phyloP scores from a whole-genome alignment of 2,329 filamentous ascomycete genomes.

The Sporothrix pseudoabietina region DNA sequence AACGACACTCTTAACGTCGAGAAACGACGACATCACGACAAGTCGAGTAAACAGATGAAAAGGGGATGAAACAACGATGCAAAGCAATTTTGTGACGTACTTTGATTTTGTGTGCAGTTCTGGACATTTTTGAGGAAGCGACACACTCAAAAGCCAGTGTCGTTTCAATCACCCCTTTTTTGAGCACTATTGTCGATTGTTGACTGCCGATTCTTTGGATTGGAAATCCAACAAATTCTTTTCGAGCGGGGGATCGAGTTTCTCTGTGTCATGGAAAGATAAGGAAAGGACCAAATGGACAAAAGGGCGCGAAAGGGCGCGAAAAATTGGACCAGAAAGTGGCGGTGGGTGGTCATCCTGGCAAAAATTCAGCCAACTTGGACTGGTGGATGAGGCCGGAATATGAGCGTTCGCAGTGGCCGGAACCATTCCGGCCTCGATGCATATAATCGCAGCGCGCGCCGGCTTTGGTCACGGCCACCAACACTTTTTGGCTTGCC shows the following conservation, averaged over 20 bases:
- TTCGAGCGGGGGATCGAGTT: constrained; percentile 20
- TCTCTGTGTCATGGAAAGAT: constrained; percentile 32
- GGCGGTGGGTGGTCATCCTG: constrained; percentile 15
- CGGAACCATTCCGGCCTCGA: constrained; percentile 55
- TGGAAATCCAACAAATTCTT: neutral
- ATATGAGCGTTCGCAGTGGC: constrained; percentile 39
- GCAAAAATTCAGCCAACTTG: neutral
- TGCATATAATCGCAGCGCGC: constrained; percentile 49
- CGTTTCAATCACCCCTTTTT: neutral
- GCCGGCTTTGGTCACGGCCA: constrained; percentile 30
- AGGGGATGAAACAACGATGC: neutral
- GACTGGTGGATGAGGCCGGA: constrained; percentile 33
- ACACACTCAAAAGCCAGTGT: neutral
- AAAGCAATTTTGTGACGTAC: neutral
- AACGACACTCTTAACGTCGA: neutral
- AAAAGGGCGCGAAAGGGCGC: neutral
- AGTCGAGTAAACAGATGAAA: neutral
- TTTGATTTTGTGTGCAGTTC: neutral
- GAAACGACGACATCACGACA: constrained; percentile 16
- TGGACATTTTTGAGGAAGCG: neutral
- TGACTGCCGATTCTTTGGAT: neutral
- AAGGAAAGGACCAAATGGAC: constrained; percentile 26
- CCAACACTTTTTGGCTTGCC: neutral
- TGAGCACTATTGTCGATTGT: neutral
- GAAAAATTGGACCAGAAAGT: neutral